Evolutionary conservation across 1,139 yeast genomes (phyloP).

Genomic region (Pichia sp.): DNA sequence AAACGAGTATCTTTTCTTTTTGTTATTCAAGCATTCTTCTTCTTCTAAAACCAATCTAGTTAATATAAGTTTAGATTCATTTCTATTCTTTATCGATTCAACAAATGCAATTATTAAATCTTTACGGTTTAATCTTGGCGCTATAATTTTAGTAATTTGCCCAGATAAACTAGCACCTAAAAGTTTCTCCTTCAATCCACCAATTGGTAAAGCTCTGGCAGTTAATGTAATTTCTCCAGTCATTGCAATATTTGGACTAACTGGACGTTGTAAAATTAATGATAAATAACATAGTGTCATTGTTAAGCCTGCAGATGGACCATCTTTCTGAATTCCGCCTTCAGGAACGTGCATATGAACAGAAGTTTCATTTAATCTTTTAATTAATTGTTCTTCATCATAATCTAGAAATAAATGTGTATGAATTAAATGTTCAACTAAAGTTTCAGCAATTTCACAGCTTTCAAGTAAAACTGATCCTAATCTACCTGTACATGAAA

Average conservation of each 20-base stretch:
- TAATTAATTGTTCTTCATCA: constrained; percentile 31
- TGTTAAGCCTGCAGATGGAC: constrained; percentile 91
- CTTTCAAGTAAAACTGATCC: constrained; percentile 83
- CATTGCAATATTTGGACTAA: constrained; percentile 73
- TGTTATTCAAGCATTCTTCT: constrained; percentile 19
- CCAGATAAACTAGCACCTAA: constrained; percentile 79
- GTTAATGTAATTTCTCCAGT: constrained; percentile 89
- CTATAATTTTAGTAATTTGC: constrained; percentile 51
- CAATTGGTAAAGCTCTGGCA: constrained; percentile 83
- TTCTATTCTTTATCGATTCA: constrained; percentile 25
- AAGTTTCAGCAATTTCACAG: constrained; percentile 70
- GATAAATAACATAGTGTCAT: constrained; percentile 80
- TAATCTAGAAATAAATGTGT: constrained; percentile 27
- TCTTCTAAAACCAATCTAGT: constrained; percentile 25
- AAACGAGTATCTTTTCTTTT: constrained; percentile 21
- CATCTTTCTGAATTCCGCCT: constrained; percentile 86
- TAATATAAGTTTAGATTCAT: constrained; percentile 25
- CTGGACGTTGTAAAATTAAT: constrained; percentile 58
- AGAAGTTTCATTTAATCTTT: constrained; percentile 48
- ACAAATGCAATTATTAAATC: constrained; percentile 53
- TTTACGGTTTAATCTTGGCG: constrained; percentile 65
- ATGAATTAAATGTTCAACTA: constrained; percentile 57
- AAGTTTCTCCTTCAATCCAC: constrained; percentile 81
- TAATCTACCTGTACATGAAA: constrained; percentile 58
- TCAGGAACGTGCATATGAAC: constrained; percentile 85